phyloP scores from a whole-genome alignment of 768 basidiomycete species.

The Agaricus sinodeliciosus region DNA sequence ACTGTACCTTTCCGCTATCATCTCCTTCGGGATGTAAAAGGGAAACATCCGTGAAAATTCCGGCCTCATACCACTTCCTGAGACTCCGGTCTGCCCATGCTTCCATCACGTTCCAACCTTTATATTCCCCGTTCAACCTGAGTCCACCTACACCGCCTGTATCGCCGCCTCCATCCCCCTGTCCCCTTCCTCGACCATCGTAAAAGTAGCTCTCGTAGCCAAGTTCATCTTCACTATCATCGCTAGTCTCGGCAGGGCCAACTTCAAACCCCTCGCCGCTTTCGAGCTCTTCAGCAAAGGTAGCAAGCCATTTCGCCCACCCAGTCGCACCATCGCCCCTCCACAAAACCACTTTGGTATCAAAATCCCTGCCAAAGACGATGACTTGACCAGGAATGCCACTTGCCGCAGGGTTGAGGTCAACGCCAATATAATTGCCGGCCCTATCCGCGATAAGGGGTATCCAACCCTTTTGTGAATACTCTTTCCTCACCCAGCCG shows the following conservation, averaged over 20 bases:
- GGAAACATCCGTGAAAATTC: conserved; percentile 52
- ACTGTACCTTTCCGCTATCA: conserved; percentile 38
- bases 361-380: conserved; percentile 98
- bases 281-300: conserved; percentile 90
- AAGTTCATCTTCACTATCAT: conserved; percentile 75
- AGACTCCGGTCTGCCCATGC: conserved; percentile 91
- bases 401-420: conserved; percentile 77
- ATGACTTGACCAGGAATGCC: conserved; percentile 90
- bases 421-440: conserved; percentile 96
- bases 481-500: conserved; percentile 81
- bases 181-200: conserved; percentile 69
- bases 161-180: conserved; percentile 75
- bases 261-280: conserved; percentile 84
- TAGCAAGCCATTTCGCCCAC: conserved; percentile 92
- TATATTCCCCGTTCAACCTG: conserved; percentile 77
- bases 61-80: conserved; percentile 79
- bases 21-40: conserved; percentile 33
- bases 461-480: conserved; percentile 95
- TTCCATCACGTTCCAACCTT: conserved; percentile 89
- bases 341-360: conserved; percentile 95
- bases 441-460: conserved; percentile 90
- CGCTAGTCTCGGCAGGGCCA: conserved; percentile 53
- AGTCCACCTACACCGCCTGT: conserved; percentile 63
- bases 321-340: conserved; percentile 84
- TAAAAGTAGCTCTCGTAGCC: conserved; percentile 88